phyloP scores from a whole-genome alignment of 805 yeast species.

The Torulaspora maleeae region DNA sequence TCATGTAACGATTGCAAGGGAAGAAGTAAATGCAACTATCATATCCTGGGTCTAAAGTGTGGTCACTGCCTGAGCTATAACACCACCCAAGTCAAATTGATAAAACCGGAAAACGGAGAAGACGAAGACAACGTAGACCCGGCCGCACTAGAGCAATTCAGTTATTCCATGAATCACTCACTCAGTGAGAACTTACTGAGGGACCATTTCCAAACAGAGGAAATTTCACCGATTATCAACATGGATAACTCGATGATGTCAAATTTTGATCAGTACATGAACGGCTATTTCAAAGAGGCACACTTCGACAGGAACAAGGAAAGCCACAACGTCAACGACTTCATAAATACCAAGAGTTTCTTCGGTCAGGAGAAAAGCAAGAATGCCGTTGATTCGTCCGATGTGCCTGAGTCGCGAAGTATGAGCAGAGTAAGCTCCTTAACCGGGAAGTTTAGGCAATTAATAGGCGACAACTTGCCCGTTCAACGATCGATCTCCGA shows the following conservation, averaged over 20 bases:
- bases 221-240: conserved; percentile 22
- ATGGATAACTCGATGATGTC: conserved; percentile 20
- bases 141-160: conserved; percentile 14
- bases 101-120: conserved; percentile 59
- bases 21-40: conserved; percentile 68
- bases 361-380: conserved; percentile 10
- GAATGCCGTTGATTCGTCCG: neutral
- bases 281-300: conserved; percentile 18
- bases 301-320: conserved; percentile 7
- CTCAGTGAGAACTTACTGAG: conserved; percentile 18
- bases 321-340: conserved; percentile 17
- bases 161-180: conserved; percentile 14
- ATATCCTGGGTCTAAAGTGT: conserved; percentile 82
- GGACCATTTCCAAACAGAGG: conserved; percentile 25
- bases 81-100: conserved; percentile 64
- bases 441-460: conserved; percentile 16
- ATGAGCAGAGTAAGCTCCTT: conserved; percentile 16
- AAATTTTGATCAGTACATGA: conserved; percentile 21
- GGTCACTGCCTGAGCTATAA: conserved; percentile 84
- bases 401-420: conserved; percentile 5
- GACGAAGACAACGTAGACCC: conserved; percentile 17
- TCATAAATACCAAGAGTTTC: conserved; percentile 18
- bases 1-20: conserved; percentile 87
- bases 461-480: conserved; percentile 14
- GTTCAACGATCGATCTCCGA: conserved; percentile 9